Conservation (phyloP, 768 basidiomycete genomes). For the Gloeostereum incarnatum region DNA sequence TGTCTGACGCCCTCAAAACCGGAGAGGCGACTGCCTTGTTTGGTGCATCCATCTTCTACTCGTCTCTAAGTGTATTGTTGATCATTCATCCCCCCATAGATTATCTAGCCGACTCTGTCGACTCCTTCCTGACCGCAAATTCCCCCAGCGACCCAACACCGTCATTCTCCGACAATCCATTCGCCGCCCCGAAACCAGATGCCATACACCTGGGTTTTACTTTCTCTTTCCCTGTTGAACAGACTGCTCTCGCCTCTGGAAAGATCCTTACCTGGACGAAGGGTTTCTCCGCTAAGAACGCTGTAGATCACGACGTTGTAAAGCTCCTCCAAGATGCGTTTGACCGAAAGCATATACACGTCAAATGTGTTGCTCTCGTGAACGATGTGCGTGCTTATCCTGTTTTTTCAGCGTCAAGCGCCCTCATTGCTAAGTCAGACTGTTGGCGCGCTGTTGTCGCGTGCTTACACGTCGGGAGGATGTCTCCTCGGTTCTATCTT, state of each 20-base stretch:
- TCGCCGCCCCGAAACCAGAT: constrained; percentile 16
- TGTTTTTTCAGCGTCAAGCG: not conserved
- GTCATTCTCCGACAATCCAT: not conserved
- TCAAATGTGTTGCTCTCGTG: constrained; percentile 85
- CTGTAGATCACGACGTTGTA: constrained; percentile 84
- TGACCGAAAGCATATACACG: constrained; percentile 85
- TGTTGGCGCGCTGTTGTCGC: constrained; percentile 88
- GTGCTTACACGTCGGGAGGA: constrained; percentile 89
- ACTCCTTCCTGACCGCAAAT: constrained; percentile 77
- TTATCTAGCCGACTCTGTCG: constrained; percentile 95
- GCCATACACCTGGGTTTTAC: constrained; percentile 74
- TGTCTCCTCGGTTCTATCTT: constrained; percentile 90
- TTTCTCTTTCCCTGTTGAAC: constrained; percentile 97
- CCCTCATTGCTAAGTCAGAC: constrained; percentile 43
- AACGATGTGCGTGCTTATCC: constrained; percentile 64
- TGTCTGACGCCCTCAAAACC: constrained; percentile 87
- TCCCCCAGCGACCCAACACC: constrained; percentile 18
- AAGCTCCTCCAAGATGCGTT: constrained; percentile 87
- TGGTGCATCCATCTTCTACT: constrained; percentile 34
- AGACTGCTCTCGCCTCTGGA: constrained; percentile 85
- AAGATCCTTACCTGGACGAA: constrained; percentile 94
- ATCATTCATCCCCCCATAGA: constrained; percentile 37
- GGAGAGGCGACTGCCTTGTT: constrained; percentile 86
- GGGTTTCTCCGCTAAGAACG: constrained; percentile 89
- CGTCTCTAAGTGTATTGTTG: constrained; percentile 4